Evolutionary conservation across 2,329 filamentous ascomycete genomes (phyloP).

Genomic region (Penicillium nordicum): DNA sequence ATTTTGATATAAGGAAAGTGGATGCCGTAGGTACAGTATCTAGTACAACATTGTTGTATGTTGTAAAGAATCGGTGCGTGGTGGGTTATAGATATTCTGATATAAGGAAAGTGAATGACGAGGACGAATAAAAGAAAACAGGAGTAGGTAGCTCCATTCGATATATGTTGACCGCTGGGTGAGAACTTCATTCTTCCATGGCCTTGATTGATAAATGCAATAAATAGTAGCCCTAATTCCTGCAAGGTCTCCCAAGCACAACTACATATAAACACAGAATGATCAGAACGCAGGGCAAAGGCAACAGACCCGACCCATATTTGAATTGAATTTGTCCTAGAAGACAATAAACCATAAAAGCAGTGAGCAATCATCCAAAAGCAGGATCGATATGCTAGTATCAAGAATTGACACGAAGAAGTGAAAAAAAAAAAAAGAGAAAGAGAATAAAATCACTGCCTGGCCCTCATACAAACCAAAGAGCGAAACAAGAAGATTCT

Average conservation of each 20-base stretch:
- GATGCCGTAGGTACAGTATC: too few species aligned
- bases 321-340: neutral
- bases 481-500: slow-evolving; percentile 6
- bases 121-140: neutral
- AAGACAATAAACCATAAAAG: neutral
- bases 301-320: neutral
- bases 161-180: neutral
- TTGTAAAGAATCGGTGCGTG: too few species aligned
- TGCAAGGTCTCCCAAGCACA: neutral
- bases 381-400: neutral
- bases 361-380: neutral
- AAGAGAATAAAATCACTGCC: neutral
- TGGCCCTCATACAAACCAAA: neutral
- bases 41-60: too few species aligned
- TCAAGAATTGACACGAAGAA: slow-evolving; percentile 1
- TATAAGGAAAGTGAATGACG: neutral
- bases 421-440: slow-evolving; percentile 1
- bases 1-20: neutral
- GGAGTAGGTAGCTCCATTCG: neutral
- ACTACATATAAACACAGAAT: neutral
- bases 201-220: neutral
- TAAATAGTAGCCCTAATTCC: neutral
- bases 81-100: neutral
- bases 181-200: neutral
- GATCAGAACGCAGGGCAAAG: neutral